Base-by-base conservation (phyloP, 2,329 filamentous ascomycete species). In the Fusarium avenaceum region DNA sequence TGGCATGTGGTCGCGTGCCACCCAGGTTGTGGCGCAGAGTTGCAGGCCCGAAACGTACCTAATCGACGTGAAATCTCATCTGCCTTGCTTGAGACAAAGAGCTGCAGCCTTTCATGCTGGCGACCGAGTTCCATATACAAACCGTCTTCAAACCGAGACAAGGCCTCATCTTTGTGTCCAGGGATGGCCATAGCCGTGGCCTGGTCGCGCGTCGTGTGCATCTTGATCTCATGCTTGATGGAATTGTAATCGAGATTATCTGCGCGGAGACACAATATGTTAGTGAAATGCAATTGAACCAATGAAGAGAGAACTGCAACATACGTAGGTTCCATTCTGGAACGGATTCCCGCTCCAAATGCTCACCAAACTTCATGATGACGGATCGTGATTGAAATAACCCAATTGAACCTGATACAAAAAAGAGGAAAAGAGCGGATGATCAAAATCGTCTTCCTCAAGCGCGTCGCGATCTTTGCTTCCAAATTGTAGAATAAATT, bases 231-330 rank as follows among this genome's bases (percentile, higher is more conserved):
- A 77, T 92, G 86, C 80, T 96, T 96, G 67, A 96, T 86, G 48
- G 92, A 91, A 77, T 95, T 93, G 83, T 96, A 96, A 78, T 96
- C 93, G 79, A 96, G 89, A 79, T 96, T 96, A 77, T 94, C 90
- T 93, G 43, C 8, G 19, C 92, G 45, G 17, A 49, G 33, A 49
- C 44, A 48, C 14, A 9, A 44, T 24, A 33, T n/a, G 50, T 72
- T 42, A 64, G 40, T 58, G 26, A 32, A 50, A 13, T 13, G 15
- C 26, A 50, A 19, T 24, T 30, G 11, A 20, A 15, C 48, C 44
- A 52, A 40, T 38, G 53, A 67, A 33, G 57, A 48, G 22, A 56
- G 63, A 32, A 64, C 54, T 30, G n/a, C 26, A 46, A 82, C 84
- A 75, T 82, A 92, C 90, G 90, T 69, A 92, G 85, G 74, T 87